phyloP scores from a whole-genome alignment of 2,329 filamentous ascomycete genomes.

The Apiospora hydei region DNA sequence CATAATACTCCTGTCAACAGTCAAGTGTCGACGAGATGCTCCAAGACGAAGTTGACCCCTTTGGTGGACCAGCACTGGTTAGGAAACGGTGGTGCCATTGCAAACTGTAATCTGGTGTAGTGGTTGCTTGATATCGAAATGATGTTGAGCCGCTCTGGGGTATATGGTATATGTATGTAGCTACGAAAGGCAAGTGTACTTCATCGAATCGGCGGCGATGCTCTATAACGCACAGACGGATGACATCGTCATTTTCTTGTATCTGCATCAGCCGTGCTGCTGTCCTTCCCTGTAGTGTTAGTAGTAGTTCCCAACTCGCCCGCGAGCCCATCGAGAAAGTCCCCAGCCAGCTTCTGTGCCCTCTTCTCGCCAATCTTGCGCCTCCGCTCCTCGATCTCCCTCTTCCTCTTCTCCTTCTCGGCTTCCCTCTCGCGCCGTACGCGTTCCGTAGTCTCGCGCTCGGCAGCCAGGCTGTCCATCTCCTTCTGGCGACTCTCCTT shows the following conservation, averaged over 20 bases:
- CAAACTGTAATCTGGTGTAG: background rate
- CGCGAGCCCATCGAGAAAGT: conserved; percentile 45
- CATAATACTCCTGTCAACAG: too few species aligned
- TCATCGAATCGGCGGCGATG: background rate
- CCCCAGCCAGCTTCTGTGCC: conserved; percentile 46
- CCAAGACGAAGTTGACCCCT: too few species aligned
- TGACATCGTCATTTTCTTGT: background rate
- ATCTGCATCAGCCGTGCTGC: background rate
- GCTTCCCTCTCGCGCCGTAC: conserved; percentile 63
- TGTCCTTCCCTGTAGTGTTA: background rate
- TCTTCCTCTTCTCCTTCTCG: conserved; percentile 64
- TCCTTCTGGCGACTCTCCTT: conserved; percentile 68
- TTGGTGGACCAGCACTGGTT: too few species aligned
- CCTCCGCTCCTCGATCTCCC: conserved; percentile 70
- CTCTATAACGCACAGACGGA: background rate
- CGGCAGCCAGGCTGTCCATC: conserved; percentile 76
- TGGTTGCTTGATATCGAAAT: background rate
- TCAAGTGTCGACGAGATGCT: background rate
- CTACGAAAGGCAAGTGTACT: background rate
- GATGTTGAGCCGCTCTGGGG: background rate
- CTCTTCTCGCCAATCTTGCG: conserved; percentile 65
- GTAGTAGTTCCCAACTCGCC: conserved; percentile 35
- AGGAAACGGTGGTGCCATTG: background rate
- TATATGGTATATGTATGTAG: background rate
- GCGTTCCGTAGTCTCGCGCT: conserved; percentile 73